Percentiles rank a stretch among this genome's conserved stretches.
Conservation (phyloP, 495 filamentous ascomycete genomes). For the Aspergillus saccharolyticus region DNA sequence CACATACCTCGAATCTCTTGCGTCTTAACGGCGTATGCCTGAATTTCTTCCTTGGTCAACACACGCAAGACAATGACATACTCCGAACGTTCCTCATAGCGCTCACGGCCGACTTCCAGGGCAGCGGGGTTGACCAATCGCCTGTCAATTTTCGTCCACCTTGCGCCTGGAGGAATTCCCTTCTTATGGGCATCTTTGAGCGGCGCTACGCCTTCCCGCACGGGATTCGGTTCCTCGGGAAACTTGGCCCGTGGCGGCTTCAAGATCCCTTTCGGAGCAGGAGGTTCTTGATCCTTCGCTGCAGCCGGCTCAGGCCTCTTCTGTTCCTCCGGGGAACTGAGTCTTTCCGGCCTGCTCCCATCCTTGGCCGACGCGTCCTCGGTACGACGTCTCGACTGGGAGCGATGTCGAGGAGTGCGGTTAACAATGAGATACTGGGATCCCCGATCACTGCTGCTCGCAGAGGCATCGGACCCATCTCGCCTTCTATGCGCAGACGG, state of each 20-base stretch:
- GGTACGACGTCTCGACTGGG: constrained; percentile 24
- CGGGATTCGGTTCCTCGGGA: constrained; percentile 69
- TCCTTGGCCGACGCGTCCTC: constrained; percentile 14
- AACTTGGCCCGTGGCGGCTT: constrained; percentile 69
- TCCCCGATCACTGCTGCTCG: constrained; percentile 8
- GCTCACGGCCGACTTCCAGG: constrained; percentile 68
- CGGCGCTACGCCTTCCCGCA: constrained; percentile 85
- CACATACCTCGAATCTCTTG: constrained; percentile 66
- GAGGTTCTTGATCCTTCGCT: constrained; percentile 32
- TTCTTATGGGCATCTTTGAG: constrained; percentile 73
- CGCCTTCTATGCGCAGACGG: constrained; percentile 21
- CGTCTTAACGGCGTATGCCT: constrained; percentile 70
- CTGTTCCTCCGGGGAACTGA: constrained; percentile 17
- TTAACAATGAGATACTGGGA: constrained; percentile 11
- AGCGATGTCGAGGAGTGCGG: constrained; percentile 15
- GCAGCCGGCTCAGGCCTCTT: constrained; percentile 26
- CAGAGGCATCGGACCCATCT: constrained; percentile 18
- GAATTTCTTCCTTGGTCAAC: constrained; percentile 74
- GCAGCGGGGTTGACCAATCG: constrained; percentile 79
- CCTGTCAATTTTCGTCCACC: constrained; percentile 87
- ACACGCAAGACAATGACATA: constrained; percentile 83
- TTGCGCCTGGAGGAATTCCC: constrained; percentile 68
- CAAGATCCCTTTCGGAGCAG: constrained; percentile 61
- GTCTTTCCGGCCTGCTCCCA: neutral
- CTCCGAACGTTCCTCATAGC: constrained; percentile 74